Percentiles rank a stretch among this genome's conserved stretches.
Evolutionary conservation across 495 filamentous ascomycete genomes (phyloP).

Genomic region (Penicillium lagena): DNA sequence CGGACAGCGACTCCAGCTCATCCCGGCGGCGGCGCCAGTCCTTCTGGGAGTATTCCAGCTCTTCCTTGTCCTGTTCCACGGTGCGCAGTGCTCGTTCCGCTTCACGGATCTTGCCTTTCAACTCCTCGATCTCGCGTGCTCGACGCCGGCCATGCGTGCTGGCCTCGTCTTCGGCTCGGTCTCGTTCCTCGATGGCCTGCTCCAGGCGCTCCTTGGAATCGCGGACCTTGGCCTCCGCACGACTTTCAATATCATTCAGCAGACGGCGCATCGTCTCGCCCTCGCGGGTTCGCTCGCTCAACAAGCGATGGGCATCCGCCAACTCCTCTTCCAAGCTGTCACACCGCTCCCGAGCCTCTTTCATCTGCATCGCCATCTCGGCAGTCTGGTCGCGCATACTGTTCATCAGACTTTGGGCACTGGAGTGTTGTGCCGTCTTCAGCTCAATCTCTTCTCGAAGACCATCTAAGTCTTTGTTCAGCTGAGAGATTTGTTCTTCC

Average conservation of each 20-base stretch:
- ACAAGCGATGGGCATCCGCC: constrained; percentile 75
- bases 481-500: constrained; percentile 60
- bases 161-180: constrained; percentile 86
- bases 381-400: constrained; percentile 89
- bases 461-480: constrained; percentile 57
- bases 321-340: constrained; percentile 94
- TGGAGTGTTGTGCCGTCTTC: constrained; percentile 78
- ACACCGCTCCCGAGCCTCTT: constrained; percentile 73
- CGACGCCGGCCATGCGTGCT: constrained; percentile 67
- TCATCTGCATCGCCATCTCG: constrained; percentile 88
- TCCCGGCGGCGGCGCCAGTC: constrained; percentile 68
- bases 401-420: constrained; percentile 74
- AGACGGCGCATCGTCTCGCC: constrained; percentile 91
- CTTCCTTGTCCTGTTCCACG: constrained; percentile 59
- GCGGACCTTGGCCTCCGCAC: constrained; percentile 69
- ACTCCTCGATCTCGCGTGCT: constrained; percentile 79
- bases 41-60: constrained; percentile 61
- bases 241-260: constrained; percentile 77
- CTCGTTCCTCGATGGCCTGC: constrained; percentile 80
- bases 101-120: constrained; percentile 71
- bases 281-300: constrained; percentile 90
- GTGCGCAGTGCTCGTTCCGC: constrained; percentile 69
- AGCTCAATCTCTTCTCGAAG: constrained; percentile 76
- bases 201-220: constrained; percentile 92
- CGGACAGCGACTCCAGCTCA: constrained; percentile 65